A percentile compares a stretch with the other conserved stretches of the same genome.
Evolutionary conservation across 2,329 filamentous ascomycete species (phyloP).

Genomic region (Hymenoscyphus scutula): DNA sequence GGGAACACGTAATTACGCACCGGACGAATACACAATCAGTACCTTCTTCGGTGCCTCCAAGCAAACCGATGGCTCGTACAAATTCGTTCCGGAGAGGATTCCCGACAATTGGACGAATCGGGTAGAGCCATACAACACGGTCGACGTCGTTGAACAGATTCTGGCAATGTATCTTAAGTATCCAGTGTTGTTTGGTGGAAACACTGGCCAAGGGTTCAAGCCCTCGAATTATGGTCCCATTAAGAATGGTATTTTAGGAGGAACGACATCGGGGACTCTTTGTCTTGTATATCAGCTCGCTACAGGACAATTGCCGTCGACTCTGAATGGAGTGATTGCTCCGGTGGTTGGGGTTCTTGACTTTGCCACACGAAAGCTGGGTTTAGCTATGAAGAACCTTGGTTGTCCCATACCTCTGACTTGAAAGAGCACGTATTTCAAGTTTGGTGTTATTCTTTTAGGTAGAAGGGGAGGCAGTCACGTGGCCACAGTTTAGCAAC

Average conservation of each 20-base stretch:
- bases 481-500: too few relatives aligned
- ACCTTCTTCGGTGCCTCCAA: slow-evolving; percentile 42
- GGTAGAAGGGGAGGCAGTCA: too few relatives aligned
- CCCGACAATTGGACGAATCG: slow-evolving; percentile 29
- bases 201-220: slow-evolving; percentile 41
- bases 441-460: too few relatives aligned
- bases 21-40: slow-evolving; percentile 25
- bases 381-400: slow-evolving; percentile 1
- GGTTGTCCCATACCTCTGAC: slow-evolving; percentile 12
- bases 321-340: slow-evolving; percentile 38
- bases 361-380: slow-evolving; percentile 1
- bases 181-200: slow-evolving; percentile 45
- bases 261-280: slow-evolving; percentile 30
- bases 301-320: slow-evolving; percentile 39
- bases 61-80: slow-evolving; percentile 39
- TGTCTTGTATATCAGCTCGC: slow-evolving; percentile 46
- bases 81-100: slow-evolving; percentile 23
- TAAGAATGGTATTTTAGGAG: slow-evolving; percentile 38
- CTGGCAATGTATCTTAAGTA: slow-evolving; percentile 41
- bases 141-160: slow-evolving; percentile 41
- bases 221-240: slow-evolving; percentile 40
- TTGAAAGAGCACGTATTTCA: background rate
- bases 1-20: slow-evolving; percentile 28
- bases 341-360: slow-evolving; percentile 38
- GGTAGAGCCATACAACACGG: slow-evolving; percentile 31